Evolutionary conservation across 2,329 filamentous ascomycete species (phyloP), one percentile per base, ranked within the genome.

Genomic region (Meredithiella fracta): DNA sequence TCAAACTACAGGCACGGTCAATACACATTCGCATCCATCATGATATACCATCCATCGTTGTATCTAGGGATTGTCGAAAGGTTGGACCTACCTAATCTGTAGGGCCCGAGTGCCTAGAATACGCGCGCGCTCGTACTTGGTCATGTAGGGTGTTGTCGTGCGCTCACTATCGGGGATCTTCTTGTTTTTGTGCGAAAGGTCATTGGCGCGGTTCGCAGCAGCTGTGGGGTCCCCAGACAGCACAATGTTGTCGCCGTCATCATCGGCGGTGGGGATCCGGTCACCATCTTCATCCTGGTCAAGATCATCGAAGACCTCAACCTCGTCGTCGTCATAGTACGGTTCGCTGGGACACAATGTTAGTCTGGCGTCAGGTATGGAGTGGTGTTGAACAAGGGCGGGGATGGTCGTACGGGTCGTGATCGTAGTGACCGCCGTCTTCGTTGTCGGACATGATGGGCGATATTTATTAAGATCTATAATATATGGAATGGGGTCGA

Each of bases 81-180:
- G 11, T 34, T 44, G 17, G 11, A 44, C 80, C 55, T 70, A 94
- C 88, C 88, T 96, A 66, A 98, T 97, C 71, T 98, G 92, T 66
- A 97, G 70, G 42, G 92, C 92, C 62, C 92, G 78, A 42, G 92
- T 97, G 51, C 92, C 92, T 61, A 98, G 72, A 59, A 98, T 91
- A 66, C 92, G 82, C 60, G 92, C 92, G 63, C 83, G 80, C 76
- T 98, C 92, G 71, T 98, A 98, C 73, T 98, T 98, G 62, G 92
- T 98, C 91, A 98, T 94, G 72, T 96, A 98, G 1, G 91, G 92
- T 26, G 92, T 98, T 7, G 92, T 98, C 23, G 80, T 85, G 64
- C 92, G 82, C 70, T 94, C 80, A 62, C 90, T 86, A 62, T 87
- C 86, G 57, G 89, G 79, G 52, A 98, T 91, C 72, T 88, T 94